These are phyloP conservation scores for Fimicolochytrium jonesii DNA, from an alignment of 192 early-diverging fungal species.

Conservation along the genomic window DNA sequence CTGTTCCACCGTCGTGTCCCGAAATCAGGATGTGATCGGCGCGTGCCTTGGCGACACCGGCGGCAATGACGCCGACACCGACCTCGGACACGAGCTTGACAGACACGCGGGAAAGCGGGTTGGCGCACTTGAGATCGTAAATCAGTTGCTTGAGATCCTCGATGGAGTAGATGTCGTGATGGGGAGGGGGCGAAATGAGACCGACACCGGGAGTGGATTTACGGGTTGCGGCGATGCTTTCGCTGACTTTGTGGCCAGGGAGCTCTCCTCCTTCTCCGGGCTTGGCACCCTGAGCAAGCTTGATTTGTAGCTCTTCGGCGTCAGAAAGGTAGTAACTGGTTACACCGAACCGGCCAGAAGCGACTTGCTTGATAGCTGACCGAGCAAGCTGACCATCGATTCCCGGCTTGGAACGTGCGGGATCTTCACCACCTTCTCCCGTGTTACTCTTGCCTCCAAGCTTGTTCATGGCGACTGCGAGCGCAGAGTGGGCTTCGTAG, in stretches of 20 bases:
- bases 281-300: constrained; percentile 99
- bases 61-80: constrained; percentile 94
- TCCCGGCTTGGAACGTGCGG: constrained; percentile 66
- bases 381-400: constrained; percentile 77
- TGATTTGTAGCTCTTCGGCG: constrained; percentile 97
- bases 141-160: constrained; percentile 99
- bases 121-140: constrained; percentile 95
- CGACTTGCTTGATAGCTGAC: constrained; percentile 98
- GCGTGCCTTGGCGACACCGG: constrained; percentile 95
- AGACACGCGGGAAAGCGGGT: constrained; percentile 84
- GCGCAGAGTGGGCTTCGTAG: constrained; percentile 84
- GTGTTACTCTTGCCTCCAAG: constrained; percentile 98
- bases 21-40: constrained; percentile 92
- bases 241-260: constrained; percentile 57
- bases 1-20: constrained; percentile 98
- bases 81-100: constrained; percentile 98
- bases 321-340: constrained; percentile 92
- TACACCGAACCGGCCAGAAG: constrained; percentile 96
- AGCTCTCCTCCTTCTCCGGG: constrained; percentile 96
- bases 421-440: constrained; percentile 97
- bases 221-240: constrained; percentile 68
- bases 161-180: constrained; percentile 99
- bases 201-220: constrained; percentile 95
- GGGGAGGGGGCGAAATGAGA: constrained; percentile 94
- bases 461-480: constrained; percentile 93